Percentiles rank a stretch among this genome's conserved stretches.
These are phyloP conservation scores for Lodderomyces theae DNA, from an alignment of 1,139 yeast genomes.

Conservation along the genomic window DNA sequence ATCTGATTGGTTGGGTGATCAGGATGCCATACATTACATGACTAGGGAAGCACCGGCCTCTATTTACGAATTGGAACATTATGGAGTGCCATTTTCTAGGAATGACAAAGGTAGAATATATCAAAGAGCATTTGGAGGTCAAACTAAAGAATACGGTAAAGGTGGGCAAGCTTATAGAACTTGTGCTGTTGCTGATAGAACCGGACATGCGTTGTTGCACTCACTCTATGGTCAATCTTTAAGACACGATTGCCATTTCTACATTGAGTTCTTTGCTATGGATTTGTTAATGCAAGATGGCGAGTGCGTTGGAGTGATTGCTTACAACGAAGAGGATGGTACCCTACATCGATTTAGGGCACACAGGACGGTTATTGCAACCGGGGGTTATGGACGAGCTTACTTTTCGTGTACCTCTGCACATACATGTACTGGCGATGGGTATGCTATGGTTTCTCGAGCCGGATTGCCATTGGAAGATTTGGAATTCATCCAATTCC, in stretches of 20 bases:
- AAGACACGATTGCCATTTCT: conserved; percentile 95
- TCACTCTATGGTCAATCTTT: conserved; percentile 94
- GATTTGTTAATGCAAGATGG: conserved; percentile 95
- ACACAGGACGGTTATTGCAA: conserved; percentile 92
- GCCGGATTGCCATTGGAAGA: conserved; percentile 98
- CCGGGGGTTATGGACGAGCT: conserved; percentile 99
- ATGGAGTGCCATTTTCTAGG: conserved; percentile 97
- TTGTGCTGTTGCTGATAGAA: conserved; percentile 98
- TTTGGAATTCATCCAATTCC: conserved; percentile 97
- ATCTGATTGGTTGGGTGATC: conserved; percentile 99
- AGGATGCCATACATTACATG: conserved; percentile 98
- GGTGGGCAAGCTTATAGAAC: conserved; percentile 99
- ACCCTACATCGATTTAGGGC: conserved; percentile 96
- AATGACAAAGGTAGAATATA: conserved; percentile 95
- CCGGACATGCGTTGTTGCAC: conserved; percentile 96
- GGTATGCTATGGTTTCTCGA: conserved; percentile 95
- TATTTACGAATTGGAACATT: conserved; percentile 94
- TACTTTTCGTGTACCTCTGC: conserved; percentile 99
- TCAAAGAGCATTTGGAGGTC: conserved; percentile 99
- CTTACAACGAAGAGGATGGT: conserved; percentile 98
- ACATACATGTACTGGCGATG: conserved; percentile 99
- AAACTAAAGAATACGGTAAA: conserved; percentile 89
- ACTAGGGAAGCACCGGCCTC: conserved; percentile 96
- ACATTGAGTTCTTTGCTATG: conserved; percentile 94
- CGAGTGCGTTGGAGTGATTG: conserved; percentile 93